Base-by-base conservation (phyloP, 331 rosid genomes). In the Malus hybrid region DNA sequence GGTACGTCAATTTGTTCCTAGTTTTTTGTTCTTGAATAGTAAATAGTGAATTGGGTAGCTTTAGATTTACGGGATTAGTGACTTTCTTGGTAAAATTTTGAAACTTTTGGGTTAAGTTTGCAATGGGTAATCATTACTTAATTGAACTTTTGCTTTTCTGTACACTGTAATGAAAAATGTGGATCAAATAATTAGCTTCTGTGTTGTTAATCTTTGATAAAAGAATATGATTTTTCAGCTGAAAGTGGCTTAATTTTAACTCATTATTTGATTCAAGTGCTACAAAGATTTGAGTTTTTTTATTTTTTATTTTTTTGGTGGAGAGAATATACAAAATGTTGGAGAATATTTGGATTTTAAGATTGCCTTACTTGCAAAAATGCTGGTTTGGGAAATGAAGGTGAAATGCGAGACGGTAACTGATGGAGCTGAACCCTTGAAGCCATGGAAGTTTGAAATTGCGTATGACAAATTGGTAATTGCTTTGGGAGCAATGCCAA, bases 401-500 rank as follows among this genome's bases (percentile, higher is more conserved):
- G 97, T 95, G 83, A 81, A 89, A 32, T 95, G 99, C 52, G 91
- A 92, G 83, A 85, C 96, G 63, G 93, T 83, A 19, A 86, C 90
- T 32, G 97, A 89, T 52, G 93, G 90, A 70, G 53, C 53, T 3
- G 74, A 84, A 48, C 34, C 84, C 62, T 76, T 74, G 77, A 92
- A 92, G 42, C 97, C 97, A 20, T 90, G 97, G 99, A 92, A 81
- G 71, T 95, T 89, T 73, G 60, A 90, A 55, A 20, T 95, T 66
- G 78, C 99, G 63, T 95, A 95, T 53, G 99, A 95, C 80, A 95
- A 95, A 82, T 66, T 92, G 81, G 83, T 92, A 53, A 86, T 95
- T 80, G 97, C 97, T 52, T 76, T 92, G 80, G 99, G 99, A 70
- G 88, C 97, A 9, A 87, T 82, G 57, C 89, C 97, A 22, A 75